These are phyloP conservation scores for Martensiomyces pterosporus DNA, from an alignment of 192 early-diverging fungal genomes.

Conservation along the genomic window DNA sequence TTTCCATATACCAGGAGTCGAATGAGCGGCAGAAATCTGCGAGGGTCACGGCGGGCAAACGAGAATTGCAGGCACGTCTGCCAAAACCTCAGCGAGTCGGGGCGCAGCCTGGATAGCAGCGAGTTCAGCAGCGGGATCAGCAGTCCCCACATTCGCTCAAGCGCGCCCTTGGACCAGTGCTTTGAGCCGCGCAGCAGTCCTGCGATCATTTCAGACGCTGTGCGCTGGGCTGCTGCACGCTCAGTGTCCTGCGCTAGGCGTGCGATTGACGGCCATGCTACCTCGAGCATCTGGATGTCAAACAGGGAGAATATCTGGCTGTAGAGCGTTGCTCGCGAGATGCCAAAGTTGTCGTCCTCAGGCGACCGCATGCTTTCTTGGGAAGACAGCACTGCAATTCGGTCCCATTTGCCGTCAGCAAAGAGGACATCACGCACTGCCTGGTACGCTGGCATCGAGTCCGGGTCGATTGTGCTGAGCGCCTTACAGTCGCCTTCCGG, in stretches of 20 bases:
- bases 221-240: slow-evolving; percentile 75
- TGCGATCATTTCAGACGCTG: slow-evolving; percentile 71
- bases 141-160: slow-evolving; percentile 64
- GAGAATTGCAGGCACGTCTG: slow-evolving; percentile 61
- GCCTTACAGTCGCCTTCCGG: slow-evolving; percentile 24
- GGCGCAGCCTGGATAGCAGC: slow-evolving; percentile 62
- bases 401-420: slow-evolving; percentile 63
- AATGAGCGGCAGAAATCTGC: slow-evolving; percentile 73
- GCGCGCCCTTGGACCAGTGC: slow-evolving; percentile 63
- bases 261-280: slow-evolving; percentile 55
- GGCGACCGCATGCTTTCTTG: slow-evolving; percentile 62
- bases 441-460: slow-evolving; percentile 55
- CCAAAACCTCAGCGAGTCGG: slow-evolving; percentile 78
- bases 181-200: slow-evolving; percentile 85
- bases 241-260: slow-evolving; percentile 51
- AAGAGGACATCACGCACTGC: slow-evolving; percentile 54
- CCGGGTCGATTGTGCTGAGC: slow-evolving; percentile 56
- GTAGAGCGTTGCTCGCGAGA: slow-evolving; percentile 58
- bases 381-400: slow-evolving; percentile 58
- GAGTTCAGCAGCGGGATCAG: slow-evolving; percentile 59
- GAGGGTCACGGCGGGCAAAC: slow-evolving; percentile 69
- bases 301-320: slow-evolving; percentile 68
- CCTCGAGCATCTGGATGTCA: slow-evolving; percentile 57
- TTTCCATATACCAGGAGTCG: slow-evolving; percentile 58
- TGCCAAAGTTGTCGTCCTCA: slow-evolving; percentile 63